Base-by-base conservation (phyloP, 2,329 filamentous ascomycete genomes). In the Alternaria sp. region DNA sequence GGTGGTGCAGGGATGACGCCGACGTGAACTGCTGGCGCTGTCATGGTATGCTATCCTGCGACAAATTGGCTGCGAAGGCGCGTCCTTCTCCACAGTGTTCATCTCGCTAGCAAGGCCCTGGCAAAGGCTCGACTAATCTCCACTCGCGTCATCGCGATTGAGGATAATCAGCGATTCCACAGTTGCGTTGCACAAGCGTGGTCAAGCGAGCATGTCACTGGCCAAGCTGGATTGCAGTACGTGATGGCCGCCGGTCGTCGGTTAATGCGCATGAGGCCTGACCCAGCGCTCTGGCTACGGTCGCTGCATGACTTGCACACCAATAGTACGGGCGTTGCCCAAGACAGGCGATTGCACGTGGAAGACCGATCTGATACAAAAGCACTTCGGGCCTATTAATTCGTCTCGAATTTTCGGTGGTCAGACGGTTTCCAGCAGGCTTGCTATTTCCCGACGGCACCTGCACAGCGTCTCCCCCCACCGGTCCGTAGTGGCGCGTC, bases 11-110 rank as follows among this genome's bases (percentile, higher is more conserved):
- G 75, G 74, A 71, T 74, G 46, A 57, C 59, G 63, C 62, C 57
- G 66, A 66, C 61, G 60, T 53, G 61, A 62, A 64, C 54, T 68
- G 64, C 64, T 67, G 63, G 64, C 64, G 69, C 65, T 64, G 68
- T 65, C 68, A 69, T 67, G 60, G 61, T 57, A 63, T 63, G 55
- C 60, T 60, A 51, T 66, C 58, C 75, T 77, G 75, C 74, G 73
- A 76, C 74, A 68, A 72, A 66, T 68, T 70, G 71, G 70, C 74
- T 69, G 70, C 71, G 60, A 66, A 61, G 58, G 65, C 69, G 71
- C 70, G 73, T 75, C 75, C 75, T 76, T 75, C 75, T 79, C 75
- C 76, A 77, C 76, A 76, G 56, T 66, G 67, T 71, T 79, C 76
- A 79, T 79, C 68, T 79, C 78, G 78, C 76, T 79, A 77, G 73